These are phyloP conservation scores for Cubamyces sp. DNA, from an alignment of 768 basidiomycete species.

Conservation along the genomic window DNA sequence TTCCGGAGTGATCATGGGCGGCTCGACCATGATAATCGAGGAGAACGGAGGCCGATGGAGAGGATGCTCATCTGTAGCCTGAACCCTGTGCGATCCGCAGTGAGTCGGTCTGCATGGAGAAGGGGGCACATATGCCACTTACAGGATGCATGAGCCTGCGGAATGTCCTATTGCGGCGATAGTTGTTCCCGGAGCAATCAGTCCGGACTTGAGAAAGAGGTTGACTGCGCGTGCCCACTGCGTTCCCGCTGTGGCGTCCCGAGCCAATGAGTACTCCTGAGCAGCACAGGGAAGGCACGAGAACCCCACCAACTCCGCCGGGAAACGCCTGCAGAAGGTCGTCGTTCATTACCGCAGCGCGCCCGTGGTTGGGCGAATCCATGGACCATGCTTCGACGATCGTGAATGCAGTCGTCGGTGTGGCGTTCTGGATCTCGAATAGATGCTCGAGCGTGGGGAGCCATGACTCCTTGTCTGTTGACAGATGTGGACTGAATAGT, in stretches of 20 bases:
- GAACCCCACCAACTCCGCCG: background rate
- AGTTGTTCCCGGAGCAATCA: background rate
- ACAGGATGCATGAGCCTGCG: constrained; percentile 4
- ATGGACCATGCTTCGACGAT: constrained; percentile 11
- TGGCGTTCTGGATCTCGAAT: background rate
- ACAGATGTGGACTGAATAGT: background rate
- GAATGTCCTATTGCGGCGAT: background rate
- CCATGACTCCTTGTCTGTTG: constrained; percentile 13
- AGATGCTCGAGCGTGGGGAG: constrained; percentile 10
- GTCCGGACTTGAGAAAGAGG: background rate
- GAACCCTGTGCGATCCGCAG: background rate
- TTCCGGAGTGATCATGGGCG: constrained; percentile 16
- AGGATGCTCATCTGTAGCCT: background rate
- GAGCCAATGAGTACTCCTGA: background rate
- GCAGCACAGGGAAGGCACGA: background rate
- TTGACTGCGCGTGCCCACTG: background rate
- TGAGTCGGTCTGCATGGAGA: background rate
- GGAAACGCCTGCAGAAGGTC: background rate
- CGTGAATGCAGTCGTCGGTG: constrained; percentile 4
- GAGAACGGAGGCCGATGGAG: constrained; percentile 4
- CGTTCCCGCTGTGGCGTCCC: background rate
- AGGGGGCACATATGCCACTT: background rate
- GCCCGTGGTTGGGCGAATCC: constrained; percentile 7
- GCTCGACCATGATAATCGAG: constrained; percentile 19
- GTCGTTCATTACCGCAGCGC: background rate